Evolutionary conservation across 2,329 filamentous ascomycete species (phyloP).

Genomic region (Apiospora kogelbergensis): DNA sequence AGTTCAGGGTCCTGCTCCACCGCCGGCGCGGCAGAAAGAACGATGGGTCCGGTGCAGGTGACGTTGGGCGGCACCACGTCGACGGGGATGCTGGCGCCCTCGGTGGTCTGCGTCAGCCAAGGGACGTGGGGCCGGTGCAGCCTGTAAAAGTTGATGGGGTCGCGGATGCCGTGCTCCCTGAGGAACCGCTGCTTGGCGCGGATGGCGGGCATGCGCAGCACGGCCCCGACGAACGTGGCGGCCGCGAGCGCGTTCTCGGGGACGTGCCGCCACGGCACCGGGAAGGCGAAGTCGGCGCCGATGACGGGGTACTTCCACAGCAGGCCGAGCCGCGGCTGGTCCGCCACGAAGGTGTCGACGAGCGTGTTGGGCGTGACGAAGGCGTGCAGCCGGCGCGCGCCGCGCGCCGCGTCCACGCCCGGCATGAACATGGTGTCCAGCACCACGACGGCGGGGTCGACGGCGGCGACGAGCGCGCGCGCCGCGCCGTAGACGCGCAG

Average conservation of each 20-base stretch:
- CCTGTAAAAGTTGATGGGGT: neutral
- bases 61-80: neutral
- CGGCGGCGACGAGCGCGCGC: neutral
- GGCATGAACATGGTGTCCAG: neutral
- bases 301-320: neutral
- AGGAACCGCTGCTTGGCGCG: neutral
- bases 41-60: neutral
- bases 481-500: neutral
- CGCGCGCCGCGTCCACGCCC: neutral
- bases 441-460: conserved; percentile 8
- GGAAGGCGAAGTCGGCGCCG: neutral
- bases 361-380: neutral
- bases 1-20: neutral
- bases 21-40: neutral
- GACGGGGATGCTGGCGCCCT: neutral
- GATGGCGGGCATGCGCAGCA: neutral
- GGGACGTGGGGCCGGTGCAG: neutral
- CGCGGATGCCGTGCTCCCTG: neutral
- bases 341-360: neutral
- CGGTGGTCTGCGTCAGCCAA: neutral
- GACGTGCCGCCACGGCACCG: neutral
- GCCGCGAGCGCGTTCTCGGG: neutral
- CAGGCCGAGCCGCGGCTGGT: neutral
- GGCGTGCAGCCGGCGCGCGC: neutral
- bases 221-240: neutral